Conservation (phyloP, 164 flowering plant genomes). For the grape (Vitis vinifera) region ASM3070453v1 NC_081811.1:11903501-11904000, state of each 20-base stretch:
- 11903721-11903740: conserved; percentile 18
- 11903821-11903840: neutral
- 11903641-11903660: conserved; percentile 6
- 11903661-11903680: neutral
- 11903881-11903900: neutral
- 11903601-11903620: neutral
- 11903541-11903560: neutral
- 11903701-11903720: neutral
- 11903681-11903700: neutral
- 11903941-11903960: conserved; percentile 80
- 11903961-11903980: conserved; percentile 75
- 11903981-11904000: conserved; percentile 92
- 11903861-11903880: neutral
- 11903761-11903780: neutral
- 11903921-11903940: neutral
- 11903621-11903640: neutral
- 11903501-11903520: too few species aligned
- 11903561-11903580: neutral
- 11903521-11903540: too few species aligned
- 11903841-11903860: too few species aligned
- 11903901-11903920: neutral
- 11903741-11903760: conserved; percentile 21
- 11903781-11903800: neutral
- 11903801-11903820: too few species aligned
- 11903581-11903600: neutral